A percentile compares a stretch with the other conserved stretches of the same genome.
These are phyloP conservation scores for Carex parvula DNA, from an alignment of 176 grass and related monocot species.

Conservation along the genomic window DNA sequence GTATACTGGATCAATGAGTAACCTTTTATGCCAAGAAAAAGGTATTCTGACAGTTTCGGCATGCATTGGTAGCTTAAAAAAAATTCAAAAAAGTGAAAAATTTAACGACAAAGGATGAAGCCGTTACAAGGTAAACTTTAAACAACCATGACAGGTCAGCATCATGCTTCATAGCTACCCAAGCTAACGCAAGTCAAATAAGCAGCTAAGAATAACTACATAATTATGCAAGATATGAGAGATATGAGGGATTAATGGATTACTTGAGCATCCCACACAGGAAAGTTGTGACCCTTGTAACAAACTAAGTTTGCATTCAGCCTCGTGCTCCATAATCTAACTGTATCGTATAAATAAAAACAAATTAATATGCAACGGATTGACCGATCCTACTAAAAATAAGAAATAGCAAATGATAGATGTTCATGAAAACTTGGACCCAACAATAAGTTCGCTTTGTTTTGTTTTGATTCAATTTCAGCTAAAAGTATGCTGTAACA, in stretches of 20 bases:
- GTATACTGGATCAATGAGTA: neutral
- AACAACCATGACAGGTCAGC: neutral
- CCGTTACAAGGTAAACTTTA: neutral
- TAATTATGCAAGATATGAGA: neutral
- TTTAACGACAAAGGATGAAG: neutral
- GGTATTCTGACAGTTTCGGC: neutral
- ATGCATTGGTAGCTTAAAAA: neutral
- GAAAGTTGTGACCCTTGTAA: constrained; percentile 98
- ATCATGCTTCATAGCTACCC: neutral
- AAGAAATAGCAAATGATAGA: neutral
- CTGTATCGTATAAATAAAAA: constrained; percentile 38
- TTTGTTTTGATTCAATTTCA: constrained; percentile 1
- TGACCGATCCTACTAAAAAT: neutral
- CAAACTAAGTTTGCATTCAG: constrained; percentile 92
- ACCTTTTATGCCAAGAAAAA: neutral
- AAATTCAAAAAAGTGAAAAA: neutral
- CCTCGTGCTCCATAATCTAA: constrained; percentile 93
- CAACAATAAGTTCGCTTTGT: neutral
- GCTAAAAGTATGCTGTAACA: neutral
- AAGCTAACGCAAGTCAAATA: neutral
- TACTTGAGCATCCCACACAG: constrained; percentile 98
- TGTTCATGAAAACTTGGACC: neutral
- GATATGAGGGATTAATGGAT: constrained; percentile 14
- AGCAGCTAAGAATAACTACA: neutral
- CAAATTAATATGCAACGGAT: neutral